phyloP scores from a whole-genome alignment of 116 monocot genomes.

The Cymodocea nodosa region DNA sequence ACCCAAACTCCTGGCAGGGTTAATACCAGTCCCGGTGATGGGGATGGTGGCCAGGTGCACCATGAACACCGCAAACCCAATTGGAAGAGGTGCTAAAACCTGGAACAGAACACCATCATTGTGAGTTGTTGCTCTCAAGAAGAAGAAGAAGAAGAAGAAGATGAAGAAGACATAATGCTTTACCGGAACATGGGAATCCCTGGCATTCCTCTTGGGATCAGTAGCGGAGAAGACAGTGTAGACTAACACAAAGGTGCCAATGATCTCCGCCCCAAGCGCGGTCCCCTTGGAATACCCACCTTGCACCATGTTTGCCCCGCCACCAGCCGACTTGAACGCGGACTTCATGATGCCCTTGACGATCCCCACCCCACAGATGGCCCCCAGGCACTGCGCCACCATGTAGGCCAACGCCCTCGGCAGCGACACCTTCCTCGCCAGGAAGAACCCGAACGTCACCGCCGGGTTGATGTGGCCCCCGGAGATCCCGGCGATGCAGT shows the following conservation, averaged over 20 bases:
- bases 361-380: constrained; percentile 24
- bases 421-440: constrained; percentile 27
- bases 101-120: background rate
- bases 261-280: constrained; percentile 18
- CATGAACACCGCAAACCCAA: constrained; percentile 58
- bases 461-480: constrained; percentile 33
- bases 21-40: constrained; percentile 48
- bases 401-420: constrained; percentile 20
- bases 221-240: constrained; percentile 34
- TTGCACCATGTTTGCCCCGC: constrained; percentile 17
- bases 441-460: constrained; percentile 26
- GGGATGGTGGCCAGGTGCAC: constrained; percentile 55
- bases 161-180: too few relatives aligned
- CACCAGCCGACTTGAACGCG: constrained; percentile 19
- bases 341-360: constrained; percentile 27
- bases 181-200: constrained; percentile 26
- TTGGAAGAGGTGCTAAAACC: constrained; percentile 56
- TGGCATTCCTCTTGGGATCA: constrained; percentile 20
- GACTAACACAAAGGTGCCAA: constrained; percentile 27
- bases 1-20: constrained; percentile 51
- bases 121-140: too few relatives aligned
- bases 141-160: too few relatives aligned
- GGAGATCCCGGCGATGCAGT: constrained; percentile 87
- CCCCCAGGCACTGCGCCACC: constrained; percentile 26
- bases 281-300: constrained; percentile 15